Percentiles rank a stretch among this genome's conserved stretches.
Conservation (phyloP, 768 basidiomycete genomes). For the Suillus bovinus region DNA sequence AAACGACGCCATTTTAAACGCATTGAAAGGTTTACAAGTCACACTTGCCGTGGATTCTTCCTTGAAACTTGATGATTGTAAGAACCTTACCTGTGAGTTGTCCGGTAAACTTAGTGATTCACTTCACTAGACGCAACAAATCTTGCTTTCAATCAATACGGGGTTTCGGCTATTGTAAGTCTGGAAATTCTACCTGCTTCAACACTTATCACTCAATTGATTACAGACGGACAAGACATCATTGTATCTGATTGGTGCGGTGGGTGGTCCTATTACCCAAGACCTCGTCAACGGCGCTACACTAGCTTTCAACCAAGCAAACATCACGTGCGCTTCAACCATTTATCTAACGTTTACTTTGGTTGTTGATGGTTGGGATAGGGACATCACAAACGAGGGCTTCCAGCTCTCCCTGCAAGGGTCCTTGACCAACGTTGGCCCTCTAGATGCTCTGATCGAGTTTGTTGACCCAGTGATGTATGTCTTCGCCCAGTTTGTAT, state of each 20-base stretch:
- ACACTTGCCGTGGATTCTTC: slow-evolving; percentile 54
- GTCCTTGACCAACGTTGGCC: slow-evolving; percentile 61
- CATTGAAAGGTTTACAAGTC: slow-evolving; percentile 59
- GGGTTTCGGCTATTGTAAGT: slow-evolving; percentile 55
- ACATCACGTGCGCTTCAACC: slow-evolving; percentile 47
- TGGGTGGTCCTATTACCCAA: slow-evolving; percentile 67
- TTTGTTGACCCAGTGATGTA: slow-evolving; percentile 65
- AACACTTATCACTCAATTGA: slow-evolving; percentile 9
- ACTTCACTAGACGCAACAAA: slow-evolving; percentile 49
- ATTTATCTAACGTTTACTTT: neutral
- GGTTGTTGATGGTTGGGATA: slow-evolving; percentile 52
- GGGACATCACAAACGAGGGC: slow-evolving; percentile 57
- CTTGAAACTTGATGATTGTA: slow-evolving; percentile 68
- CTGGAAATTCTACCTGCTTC: neutral
- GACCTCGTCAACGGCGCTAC: slow-evolving; percentile 58
- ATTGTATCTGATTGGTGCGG: slow-evolving; percentile 69
- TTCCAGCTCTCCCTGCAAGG: slow-evolving; percentile 63
- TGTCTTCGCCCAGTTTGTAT: slow-evolving; percentile 19
- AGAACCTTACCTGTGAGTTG: slow-evolving; percentile 16
- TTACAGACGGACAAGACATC: slow-evolving; percentile 59
- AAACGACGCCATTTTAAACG: slow-evolving; percentile 58
- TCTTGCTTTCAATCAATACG: slow-evolving; percentile 56
- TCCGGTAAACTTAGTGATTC: neutral
- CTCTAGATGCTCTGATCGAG: slow-evolving; percentile 67
- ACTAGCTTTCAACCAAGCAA: slow-evolving; percentile 55